Conservation (phyloP, 208 protist species). For the Crithidia brevicula region DNA sequence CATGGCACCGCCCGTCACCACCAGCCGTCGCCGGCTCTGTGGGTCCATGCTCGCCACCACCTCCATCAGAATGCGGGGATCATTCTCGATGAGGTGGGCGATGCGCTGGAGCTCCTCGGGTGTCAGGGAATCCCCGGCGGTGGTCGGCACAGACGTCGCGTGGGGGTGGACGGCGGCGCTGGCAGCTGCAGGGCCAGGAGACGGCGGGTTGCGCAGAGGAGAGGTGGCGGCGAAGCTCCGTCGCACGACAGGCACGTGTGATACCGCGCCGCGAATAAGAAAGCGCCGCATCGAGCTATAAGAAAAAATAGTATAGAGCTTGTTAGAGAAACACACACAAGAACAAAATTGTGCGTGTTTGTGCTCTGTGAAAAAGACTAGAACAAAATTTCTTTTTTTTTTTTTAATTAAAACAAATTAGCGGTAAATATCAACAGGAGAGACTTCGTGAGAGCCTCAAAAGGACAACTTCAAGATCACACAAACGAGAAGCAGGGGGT, state of each 20-base stretch:
- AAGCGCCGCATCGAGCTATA: slow-evolving; percentile 9
- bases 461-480: no score
- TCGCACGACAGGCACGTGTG: not conserved
- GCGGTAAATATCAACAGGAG: no score
- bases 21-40: slow-evolving; percentile 70
- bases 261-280: not conserved
- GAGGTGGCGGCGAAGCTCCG: not conserved
- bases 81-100: slow-evolving; percentile 73
- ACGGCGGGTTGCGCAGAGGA: not conserved
- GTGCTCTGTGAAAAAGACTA: no score
- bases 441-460: no score
- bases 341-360: no score
- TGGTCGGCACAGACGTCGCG: not conserved
- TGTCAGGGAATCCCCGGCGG: slow-evolving; percentile 19
- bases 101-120: slow-evolving; percentile 67
- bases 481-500: no score
- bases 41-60: slow-evolving; percentile 79
- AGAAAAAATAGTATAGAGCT: no score
- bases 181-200: slow-evolving; percentile 1
- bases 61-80: slow-evolving; percentile 82
- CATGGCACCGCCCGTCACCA: slow-evolving; percentile 88
- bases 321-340: not conserved
- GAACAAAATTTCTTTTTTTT: no score
- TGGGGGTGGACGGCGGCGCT: not conserved
- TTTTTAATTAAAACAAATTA: no score